Percentiles rank a stretch among this genome's conserved stretches.
phyloP scores from a whole-genome alignment of 352 stramenopile species.

The Globisporangium abappressorium region DNA sequence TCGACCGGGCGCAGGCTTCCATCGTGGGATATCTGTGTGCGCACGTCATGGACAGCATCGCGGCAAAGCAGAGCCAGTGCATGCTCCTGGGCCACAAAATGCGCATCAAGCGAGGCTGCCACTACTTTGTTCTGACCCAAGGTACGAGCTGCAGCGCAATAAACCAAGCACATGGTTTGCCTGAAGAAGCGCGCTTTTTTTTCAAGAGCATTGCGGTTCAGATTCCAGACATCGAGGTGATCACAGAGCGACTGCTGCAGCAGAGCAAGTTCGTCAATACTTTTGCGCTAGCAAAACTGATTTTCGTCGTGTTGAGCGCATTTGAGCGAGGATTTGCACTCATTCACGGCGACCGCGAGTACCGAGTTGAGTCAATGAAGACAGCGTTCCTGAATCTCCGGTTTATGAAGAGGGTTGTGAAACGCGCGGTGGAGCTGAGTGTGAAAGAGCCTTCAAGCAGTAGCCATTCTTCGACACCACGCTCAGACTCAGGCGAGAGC shows the following conservation, averaged over 20 bases:
- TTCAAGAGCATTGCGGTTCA: conserved; percentile 40
- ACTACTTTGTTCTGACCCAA: conserved; percentile 29
- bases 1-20: conserved; percentile 21
- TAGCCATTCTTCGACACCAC: not conserved
- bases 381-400: conserved; percentile 14
- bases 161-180: not conserved
- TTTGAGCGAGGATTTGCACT: conserved; percentile 31
- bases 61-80: conserved; percentile 38
- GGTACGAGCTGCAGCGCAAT: not conserved
- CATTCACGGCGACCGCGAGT: not conserved
- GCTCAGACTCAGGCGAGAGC: not conserved
- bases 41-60: conserved; percentile 40
- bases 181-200: conserved; percentile 28
- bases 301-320: conserved; percentile 24
- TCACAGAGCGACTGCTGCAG: conserved; percentile 46
- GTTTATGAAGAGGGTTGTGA: conserved; percentile 24
- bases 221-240: conserved; percentile 30
- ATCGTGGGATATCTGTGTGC: conserved; percentile 38
- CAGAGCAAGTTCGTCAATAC: conserved; percentile 35
- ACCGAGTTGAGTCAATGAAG: not conserved
- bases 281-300: conserved; percentile 29
- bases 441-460: not conserved
- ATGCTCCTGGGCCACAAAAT: conserved; percentile 38
- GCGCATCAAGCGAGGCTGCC: conserved; percentile 38
- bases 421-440: conserved; percentile 24